Conservation (phyloP, 106 monocot species). For the Allium fistulosum region DNA sequence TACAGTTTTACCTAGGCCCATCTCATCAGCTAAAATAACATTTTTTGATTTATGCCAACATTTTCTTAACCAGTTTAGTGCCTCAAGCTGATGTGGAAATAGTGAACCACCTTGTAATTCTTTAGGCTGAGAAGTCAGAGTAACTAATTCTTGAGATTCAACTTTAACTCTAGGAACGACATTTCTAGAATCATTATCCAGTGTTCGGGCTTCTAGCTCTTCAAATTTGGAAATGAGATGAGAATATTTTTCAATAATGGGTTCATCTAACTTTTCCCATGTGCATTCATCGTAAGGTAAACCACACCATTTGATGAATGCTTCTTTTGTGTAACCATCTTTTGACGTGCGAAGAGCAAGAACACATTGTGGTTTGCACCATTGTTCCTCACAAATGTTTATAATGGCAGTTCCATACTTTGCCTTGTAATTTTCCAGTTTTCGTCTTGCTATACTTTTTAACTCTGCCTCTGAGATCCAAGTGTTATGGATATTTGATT, state of each 20-base stretch:
- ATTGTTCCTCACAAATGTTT: constrained; percentile 85
- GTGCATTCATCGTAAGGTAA: constrained; percentile 93
- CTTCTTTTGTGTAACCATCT: constrained; percentile 41
- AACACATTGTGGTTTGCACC: constrained; percentile 69
- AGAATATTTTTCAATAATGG: constrained; percentile 34
- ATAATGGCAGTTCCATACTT: constrained; percentile 67
- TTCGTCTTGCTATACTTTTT: constrained; percentile 79
- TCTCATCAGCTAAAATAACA: constrained; percentile 99
- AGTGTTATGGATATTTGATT: constrained; percentile 83
- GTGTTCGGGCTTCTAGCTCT: constrained; percentile 47
- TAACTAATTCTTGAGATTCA: constrained; percentile 40
- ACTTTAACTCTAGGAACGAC: constrained; percentile 22
- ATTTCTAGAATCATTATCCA: constrained; percentile 38
- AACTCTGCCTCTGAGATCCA: constrained; percentile 80
- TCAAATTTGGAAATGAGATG: constrained; percentile 58
- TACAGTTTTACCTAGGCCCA: constrained; percentile 94
- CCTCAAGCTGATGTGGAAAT: constrained; percentile 95
- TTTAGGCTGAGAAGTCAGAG: constrained; percentile 64
- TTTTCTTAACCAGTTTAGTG: constrained; percentile 89
- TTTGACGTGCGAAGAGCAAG: constrained; percentile 47
- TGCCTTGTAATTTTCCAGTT: constrained; percentile 90
- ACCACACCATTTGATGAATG: constrained; percentile 80
- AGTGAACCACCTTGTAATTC: constrained; percentile 82
- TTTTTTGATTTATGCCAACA: constrained; percentile 91
- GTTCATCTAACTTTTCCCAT: constrained; percentile 87